Evolutionary conservation across 768 basidiomycete genomes (phyloP), one percentile per base, ranked within the genome.

Genomic region (Phaffia australis): DNA sequence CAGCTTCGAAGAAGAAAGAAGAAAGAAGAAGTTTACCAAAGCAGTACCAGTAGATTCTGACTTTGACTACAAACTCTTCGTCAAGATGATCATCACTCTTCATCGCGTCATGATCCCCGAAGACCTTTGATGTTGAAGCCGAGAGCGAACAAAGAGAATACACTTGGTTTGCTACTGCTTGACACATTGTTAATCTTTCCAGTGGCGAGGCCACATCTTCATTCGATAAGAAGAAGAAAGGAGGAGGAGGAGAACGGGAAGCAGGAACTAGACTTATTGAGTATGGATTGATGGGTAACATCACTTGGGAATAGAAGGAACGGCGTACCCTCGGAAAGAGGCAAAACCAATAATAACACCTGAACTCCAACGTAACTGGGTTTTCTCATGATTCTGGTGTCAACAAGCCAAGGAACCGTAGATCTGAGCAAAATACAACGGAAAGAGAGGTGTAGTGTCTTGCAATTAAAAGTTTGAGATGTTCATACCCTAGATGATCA

Each of bases 311-410:
- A 46, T 21, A 32, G 35, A n/a, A 32, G 25, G 69, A 56, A 56
- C 60, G 19, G 75, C 80, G 70, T 69, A 92, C 92, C 89, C 75
- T 88, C 85, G 63, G 90, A 85, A 55, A 97, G 79, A 8, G 92
- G 91, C 65, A 90, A 77, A 35, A 91, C 77, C 56, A 95, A 80
- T 35, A 94, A 77, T 59, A 97, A 79, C 7, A 83, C 84, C 46
- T 88, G 81, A 25, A 91, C 85, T 4, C 91, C 89, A 69, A 95
- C 92, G 84, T 89, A 87, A 9, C 86, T 83, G 0, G 89, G 89
- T 63, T 84, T 83, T 35, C 92, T 81, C 73, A 93, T 79, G 35
- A 95, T 77, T 30, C 85, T 86, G 68, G 4, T 11, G 35, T 42
- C 11, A 4, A 86, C 83, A 50, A 6, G 27, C 23, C 3, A 1